A percentile compares a stretch with the other conserved stretches of the same genome.
phyloP scores from a whole-genome alignment of 176 grass and related monocot genomes.

The Oryza glaberrima region DNA sequence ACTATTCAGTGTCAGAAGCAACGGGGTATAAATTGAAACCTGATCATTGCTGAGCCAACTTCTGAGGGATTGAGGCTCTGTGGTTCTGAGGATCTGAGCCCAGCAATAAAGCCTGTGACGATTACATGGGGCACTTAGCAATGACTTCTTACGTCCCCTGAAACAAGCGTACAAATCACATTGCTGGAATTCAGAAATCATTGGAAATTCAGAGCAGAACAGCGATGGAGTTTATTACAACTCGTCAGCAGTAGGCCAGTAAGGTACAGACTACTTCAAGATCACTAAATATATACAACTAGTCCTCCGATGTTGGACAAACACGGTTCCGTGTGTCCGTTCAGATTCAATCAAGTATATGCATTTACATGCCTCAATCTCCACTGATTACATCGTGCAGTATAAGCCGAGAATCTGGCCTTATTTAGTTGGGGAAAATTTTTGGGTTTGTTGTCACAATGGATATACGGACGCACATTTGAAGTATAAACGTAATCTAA shows the following conservation, averaged over 20 bases:
- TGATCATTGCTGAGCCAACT: constrained; percentile 16
- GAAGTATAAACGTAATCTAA: too few species aligned
- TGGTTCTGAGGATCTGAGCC: constrained; percentile 5
- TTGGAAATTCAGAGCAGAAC: not conserved
- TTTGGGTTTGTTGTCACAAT: too few species aligned
- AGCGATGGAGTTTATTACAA: not conserved
- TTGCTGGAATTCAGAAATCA: constrained; percentile 43
- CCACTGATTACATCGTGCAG: not conserved
- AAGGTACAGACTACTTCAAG: not conserved
- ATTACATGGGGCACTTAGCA: constrained; percentile 16
- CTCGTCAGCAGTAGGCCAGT: constrained; percentile 8
- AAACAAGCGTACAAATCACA: constrained; percentile 7
- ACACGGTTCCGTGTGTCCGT: not conserved
- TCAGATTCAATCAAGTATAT: not conserved
- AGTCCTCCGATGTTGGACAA: constrained; percentile 1
- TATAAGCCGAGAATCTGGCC: not conserved
- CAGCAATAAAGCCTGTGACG: constrained; percentile 31
- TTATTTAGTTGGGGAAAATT: too few species aligned
- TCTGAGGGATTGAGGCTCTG: not conserved
- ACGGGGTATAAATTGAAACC: not conserved
- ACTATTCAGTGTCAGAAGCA: not conserved
- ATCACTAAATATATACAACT: constrained; percentile 1
- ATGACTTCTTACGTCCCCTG: not conserved
- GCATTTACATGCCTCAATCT: not conserved
- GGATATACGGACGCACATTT: too few species aligned